Evolutionary conservation across 306 rosid genomes (phyloP).

Genomic region (Vigna nakashimae): DNA sequence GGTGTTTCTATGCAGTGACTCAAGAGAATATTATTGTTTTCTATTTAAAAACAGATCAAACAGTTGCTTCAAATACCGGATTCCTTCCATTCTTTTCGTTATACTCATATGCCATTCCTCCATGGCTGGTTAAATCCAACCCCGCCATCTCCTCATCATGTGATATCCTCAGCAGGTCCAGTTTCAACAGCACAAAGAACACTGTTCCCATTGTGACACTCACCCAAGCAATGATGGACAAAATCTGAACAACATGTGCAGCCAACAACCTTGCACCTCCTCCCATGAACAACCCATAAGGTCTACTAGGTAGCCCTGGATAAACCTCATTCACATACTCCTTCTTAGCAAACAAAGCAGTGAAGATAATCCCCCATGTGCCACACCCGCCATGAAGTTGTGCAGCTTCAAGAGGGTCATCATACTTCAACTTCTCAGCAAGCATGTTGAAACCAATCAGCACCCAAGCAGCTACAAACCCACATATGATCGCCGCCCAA

Average conservation of each 20-base stretch:
- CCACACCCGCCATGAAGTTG: slow-evolving; percentile 76
- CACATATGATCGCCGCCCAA: slow-evolving; percentile 73
- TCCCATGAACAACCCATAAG: slow-evolving; percentile 62
- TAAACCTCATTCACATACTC: slow-evolving; percentile 58
- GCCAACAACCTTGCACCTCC: slow-evolving; percentile 59
- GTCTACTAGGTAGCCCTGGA: slow-evolving; percentile 50
- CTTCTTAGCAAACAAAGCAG: slow-evolving; percentile 59
- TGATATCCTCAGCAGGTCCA: slow-evolving; percentile 54
- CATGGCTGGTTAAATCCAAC: slow-evolving; percentile 68
- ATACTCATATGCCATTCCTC: slow-evolving; percentile 61
- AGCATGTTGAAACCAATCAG: slow-evolving; percentile 57
- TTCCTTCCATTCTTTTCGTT: slow-evolving; percentile 19
- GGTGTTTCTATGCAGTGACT: not conserved
- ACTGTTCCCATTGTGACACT: slow-evolving; percentile 63
- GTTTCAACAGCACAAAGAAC: slow-evolving; percentile 57
- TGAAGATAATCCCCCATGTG: slow-evolving; percentile 65
- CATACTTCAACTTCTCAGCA: slow-evolving; percentile 58
- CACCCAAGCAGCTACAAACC: slow-evolving; percentile 68
- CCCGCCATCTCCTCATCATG: slow-evolving; percentile 65
- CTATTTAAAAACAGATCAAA: slow-evolving; percentile 6
- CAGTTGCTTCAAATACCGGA: slow-evolving; percentile 2
- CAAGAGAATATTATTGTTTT: not conserved
- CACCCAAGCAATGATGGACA: slow-evolving; percentile 53
- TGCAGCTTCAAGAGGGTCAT: slow-evolving; percentile 71
- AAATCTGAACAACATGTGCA: slow-evolving; percentile 60